phyloP scores from a whole-genome alignment of 2,329 filamentous ascomycete species.

The Diplodia sapinea region DNA sequence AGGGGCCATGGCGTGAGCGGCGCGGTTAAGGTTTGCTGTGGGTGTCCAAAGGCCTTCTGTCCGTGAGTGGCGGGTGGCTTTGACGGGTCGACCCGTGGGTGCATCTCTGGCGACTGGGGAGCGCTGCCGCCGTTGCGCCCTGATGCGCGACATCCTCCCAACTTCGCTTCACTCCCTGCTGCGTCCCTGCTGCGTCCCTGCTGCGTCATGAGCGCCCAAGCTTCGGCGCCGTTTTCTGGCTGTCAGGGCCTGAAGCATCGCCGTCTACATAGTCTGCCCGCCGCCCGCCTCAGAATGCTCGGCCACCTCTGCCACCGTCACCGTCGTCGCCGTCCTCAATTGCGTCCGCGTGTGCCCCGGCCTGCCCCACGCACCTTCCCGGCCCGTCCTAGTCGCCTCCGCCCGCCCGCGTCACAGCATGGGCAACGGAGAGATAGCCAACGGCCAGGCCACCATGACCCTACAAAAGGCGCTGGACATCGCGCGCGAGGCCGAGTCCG shows the following conservation, averaged over 20 bases:
- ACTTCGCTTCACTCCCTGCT: conserved; percentile 9
- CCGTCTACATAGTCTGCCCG: conserved; percentile 18
- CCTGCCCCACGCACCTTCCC: conserved; percentile 35
- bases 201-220: conserved; percentile 1
- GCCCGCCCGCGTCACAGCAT: conserved; percentile 37
- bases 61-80: conserved; percentile 3
- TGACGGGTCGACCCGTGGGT: conserved; percentile 23
- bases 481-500: conserved; percentile 74
- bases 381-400: conserved; percentile 38
- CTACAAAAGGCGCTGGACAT: conserved; percentile 75
- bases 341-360: conserved; percentile 6
- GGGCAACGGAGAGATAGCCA: conserved; percentile 50
- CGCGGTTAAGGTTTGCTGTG: conserved; percentile 19
- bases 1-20: conserved; percentile 16
- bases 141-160: conserved; percentile 23
- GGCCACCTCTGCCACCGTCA: too few relatives aligned
- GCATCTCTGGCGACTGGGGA: conserved; percentile 25
- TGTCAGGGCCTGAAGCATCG: conserved; percentile 9
- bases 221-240: conserved; percentile 26
- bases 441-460: conserved; percentile 51
- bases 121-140: conserved; percentile 23
- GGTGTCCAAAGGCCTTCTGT: conserved; percentile 21
- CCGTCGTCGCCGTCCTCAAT: not conserved
- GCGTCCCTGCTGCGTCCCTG: not conserved
- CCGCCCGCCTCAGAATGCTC: conserved; percentile 15